phyloP scores from a whole-genome alignment of 1,284 basidiomycete species.

The Trametes sp. region DNA sequence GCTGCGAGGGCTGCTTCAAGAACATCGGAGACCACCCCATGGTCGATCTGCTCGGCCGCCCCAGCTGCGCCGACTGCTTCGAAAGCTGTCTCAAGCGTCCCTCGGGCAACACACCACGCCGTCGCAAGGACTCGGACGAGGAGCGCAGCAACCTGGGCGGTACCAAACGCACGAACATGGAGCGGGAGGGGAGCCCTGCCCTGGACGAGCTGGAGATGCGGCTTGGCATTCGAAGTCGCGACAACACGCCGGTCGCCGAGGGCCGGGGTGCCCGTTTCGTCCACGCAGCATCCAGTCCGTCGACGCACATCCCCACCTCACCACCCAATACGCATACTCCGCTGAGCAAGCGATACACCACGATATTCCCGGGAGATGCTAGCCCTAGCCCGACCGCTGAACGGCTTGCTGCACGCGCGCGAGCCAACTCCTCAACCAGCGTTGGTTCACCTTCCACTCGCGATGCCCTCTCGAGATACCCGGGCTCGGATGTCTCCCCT shows the following conservation, averaged over 20 bases:
- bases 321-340: slow-evolving; percentile 26
- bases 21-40: slow-evolving; percentile 76
- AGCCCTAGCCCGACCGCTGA: slow-evolving; percentile 37
- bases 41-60: slow-evolving; percentile 81
- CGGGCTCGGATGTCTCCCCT: slow-evolving; percentile 20
- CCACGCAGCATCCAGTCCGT: slow-evolving; percentile 23
- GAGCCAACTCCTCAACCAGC: slow-evolving; percentile 32
- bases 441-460: slow-evolving; percentile 25
- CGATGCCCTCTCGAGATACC: slow-evolving; percentile 28
- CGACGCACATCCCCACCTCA: slow-evolving; percentile 17
- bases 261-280: slow-evolving; percentile 36
- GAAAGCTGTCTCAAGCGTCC: slow-evolving; percentile 69
- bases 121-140: slow-evolving; percentile 38
- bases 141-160: slow-evolving; percentile 50
- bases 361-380: slow-evolving; percentile 20
- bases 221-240: slow-evolving; percentile 49
- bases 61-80: slow-evolving; percentile 80
- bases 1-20: slow-evolving; percentile 73
- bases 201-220: slow-evolving; percentile 64
- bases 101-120: slow-evolving; percentile 41
- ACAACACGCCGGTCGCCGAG: slow-evolving; percentile 37
- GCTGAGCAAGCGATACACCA: slow-evolving; percentile 28
- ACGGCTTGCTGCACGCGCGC: slow-evolving; percentile 29
- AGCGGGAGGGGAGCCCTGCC: slow-evolving; percentile 68
- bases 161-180: slow-evolving; percentile 40